phyloP scores from a whole-genome alignment of 495 filamentous ascomycete genomes.

The Cenococcum geophilum region DNA sequence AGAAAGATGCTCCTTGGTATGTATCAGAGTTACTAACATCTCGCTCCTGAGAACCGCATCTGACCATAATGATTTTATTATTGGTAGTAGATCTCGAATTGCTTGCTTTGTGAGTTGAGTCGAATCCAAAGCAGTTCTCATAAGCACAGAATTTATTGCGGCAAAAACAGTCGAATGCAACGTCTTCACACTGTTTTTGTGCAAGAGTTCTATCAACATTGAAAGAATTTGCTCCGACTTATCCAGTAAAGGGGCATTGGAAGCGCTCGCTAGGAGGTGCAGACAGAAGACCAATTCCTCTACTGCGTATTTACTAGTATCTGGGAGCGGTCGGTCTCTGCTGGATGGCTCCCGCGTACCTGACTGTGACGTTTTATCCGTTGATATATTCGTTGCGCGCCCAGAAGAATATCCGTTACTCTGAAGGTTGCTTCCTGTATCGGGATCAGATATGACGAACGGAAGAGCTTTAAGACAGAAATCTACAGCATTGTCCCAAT shows the following conservation, averaged over 20 bases:
- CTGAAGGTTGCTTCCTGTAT: slow-evolving; percentile 5
- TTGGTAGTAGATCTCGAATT: slow-evolving; percentile 56
- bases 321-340: not conserved
- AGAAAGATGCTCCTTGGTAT: slow-evolving; percentile 55
- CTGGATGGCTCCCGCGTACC: slow-evolving; percentile 7
- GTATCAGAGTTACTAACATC: slow-evolving; percentile 63
- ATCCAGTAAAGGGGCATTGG: slow-evolving; percentile 64
- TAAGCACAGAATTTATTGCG: slow-evolving; percentile 64
- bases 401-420: not conserved
- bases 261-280: slow-evolving; percentile 54
- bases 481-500: slow-evolving; percentile 61
- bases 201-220: slow-evolving; percentile 56
- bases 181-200: slow-evolving; percentile 51
- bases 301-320: slow-evolving; percentile 19
- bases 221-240: slow-evolving; percentile 53
- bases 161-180: slow-evolving; percentile 66
- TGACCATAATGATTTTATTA: slow-evolving; percentile 69
- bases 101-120: slow-evolving; percentile 53
- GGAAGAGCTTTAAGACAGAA: slow-evolving; percentile 54
- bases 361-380: slow-evolving; percentile 1
- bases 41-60: slow-evolving; percentile 65
- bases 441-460: slow-evolving; percentile 31
- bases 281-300: slow-evolving; percentile 63
- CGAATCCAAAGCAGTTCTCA: slow-evolving; percentile 59
- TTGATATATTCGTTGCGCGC: not conserved